phyloP scores from a whole-genome alignment of 1,284 basidiomycete genomes.

The Kwoniella shivajii region DNA sequence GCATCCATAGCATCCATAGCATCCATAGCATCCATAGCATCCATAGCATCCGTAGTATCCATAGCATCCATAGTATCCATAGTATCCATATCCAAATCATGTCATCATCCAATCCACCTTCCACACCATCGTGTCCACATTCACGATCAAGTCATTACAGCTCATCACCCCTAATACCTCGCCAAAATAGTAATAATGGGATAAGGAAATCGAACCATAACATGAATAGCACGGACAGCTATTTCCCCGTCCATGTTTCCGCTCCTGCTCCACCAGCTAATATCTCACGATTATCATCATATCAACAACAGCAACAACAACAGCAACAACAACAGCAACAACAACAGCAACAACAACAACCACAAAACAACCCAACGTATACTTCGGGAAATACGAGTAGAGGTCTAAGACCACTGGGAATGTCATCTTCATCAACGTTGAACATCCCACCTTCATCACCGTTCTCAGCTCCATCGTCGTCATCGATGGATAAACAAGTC shows the following conservation, averaged over 20 bases:
- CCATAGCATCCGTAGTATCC: too few species aligned
- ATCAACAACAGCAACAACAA: not conserved
- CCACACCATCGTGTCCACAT: not conserved
- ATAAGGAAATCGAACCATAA: not conserved
- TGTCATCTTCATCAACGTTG: slow-evolving; percentile 5
- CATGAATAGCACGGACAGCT: too few species aligned
- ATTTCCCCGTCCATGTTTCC: not conserved
- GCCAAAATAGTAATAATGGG: not conserved
- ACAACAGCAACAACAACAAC: not conserved
- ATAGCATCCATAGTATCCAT: too few species aligned
- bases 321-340: not conserved
- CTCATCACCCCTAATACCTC: not conserved
- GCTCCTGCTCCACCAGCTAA: slow-evolving; percentile 6
- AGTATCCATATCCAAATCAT: not conserved
- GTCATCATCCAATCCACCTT: not conserved
- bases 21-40: too few species aligned
- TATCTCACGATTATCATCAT: not conserved
- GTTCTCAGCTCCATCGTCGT: not conserved
- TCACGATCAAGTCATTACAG: not conserved
- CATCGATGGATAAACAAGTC: not conserved
- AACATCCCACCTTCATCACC: slow-evolving; percentile 1
- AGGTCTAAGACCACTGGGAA: slow-evolving; percentile 10
- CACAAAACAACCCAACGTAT: not conserved
- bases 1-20: too few species aligned
- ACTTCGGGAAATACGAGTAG: not conserved